Evolutionary conservation across 164 flowering plant species (phyloP).

Genomic region (Vitis riparia): DNA sequence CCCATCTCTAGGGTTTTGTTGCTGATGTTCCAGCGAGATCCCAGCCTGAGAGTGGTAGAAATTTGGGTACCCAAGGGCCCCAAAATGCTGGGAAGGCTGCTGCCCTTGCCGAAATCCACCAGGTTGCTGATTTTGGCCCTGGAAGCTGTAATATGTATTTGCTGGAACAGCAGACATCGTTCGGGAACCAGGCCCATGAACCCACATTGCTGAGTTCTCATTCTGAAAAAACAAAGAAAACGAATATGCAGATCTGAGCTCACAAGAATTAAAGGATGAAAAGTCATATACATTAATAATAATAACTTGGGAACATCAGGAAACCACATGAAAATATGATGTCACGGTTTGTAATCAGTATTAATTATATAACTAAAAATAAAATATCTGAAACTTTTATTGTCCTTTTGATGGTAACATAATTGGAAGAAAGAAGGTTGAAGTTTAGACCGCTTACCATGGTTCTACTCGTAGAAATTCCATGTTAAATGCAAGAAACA

Average conservation of each 20-base stretch:
- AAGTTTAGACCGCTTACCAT: no score
- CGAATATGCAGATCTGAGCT: no score
- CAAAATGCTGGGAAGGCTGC: slow-evolving; percentile 79
- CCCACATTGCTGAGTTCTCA: slow-evolving; percentile 73
- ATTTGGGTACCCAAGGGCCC: slow-evolving; percentile 66
- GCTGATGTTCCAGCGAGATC: slow-evolving; percentile 73
- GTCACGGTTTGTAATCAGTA: no score
- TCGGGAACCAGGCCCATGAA: slow-evolving; percentile 79
- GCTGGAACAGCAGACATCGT: slow-evolving; percentile 71
- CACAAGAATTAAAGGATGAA: no score
- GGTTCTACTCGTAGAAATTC: no score
- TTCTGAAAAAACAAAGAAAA: slow-evolving; percentile 37
- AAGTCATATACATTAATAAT: no score
- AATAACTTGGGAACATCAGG: no score
- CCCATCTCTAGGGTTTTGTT: slow-evolving; percentile 65
- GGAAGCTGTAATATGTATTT: slow-evolving; percentile 71
- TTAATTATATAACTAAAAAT: no score
- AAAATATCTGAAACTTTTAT: no score
- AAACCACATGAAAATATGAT: no score
- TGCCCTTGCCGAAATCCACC: slow-evolving; percentile 73
- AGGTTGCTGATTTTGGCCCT: slow-evolving; percentile 72
- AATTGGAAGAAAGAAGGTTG: no score
- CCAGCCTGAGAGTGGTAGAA: slow-evolving; percentile 82
- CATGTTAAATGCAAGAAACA: not conserved
- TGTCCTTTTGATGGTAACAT: no score